Percentiles rank a stretch among this genome's conserved stretches.
phyloP scores from a whole-genome alignment of 2,329 filamentous ascomycete genomes.

The Colletotrichum siamense region DNA sequence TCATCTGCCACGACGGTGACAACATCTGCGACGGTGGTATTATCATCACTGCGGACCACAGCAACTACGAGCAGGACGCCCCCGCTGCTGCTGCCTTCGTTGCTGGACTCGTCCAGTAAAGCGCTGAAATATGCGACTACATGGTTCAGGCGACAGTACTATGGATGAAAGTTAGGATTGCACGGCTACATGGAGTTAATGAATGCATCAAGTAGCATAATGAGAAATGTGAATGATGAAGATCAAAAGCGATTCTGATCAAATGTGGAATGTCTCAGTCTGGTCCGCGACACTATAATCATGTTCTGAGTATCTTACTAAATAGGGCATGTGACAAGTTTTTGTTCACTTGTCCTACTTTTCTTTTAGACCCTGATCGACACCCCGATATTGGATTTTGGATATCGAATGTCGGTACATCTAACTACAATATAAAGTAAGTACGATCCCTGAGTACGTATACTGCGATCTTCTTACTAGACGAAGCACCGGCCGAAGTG shows the following conservation, averaged over 20 bases:
- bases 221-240: neutral
- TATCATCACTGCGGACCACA: slow-evolving; percentile 30
- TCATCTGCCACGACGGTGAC: slow-evolving; percentile 38
- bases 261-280: neutral
- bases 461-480: too few species aligned
- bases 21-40: slow-evolving; percentile 34
- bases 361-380: too few species aligned
- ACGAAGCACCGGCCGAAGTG: too few species aligned
- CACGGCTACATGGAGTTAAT: neutral
- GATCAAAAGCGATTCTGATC: neutral
- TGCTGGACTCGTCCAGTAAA: slow-evolving; percentile 18
- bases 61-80: slow-evolving; percentile 34
- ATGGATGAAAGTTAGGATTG: neutral
- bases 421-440: too few species aligned
- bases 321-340: too few species aligned
- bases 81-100: slow-evolving; percentile 32
- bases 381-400: too few species aligned
- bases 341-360: too few species aligned
- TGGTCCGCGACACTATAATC: too few species aligned
- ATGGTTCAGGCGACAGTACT: neutral
- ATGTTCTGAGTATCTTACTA: too few species aligned
- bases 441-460: too few species aligned
- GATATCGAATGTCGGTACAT: too few species aligned
- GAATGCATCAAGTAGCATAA: neutral
- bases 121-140: neutral